Evolutionary conservation across 164 flowering plant genomes (phyloP).

Genomic region (Akebia trifoliata): DNA sequence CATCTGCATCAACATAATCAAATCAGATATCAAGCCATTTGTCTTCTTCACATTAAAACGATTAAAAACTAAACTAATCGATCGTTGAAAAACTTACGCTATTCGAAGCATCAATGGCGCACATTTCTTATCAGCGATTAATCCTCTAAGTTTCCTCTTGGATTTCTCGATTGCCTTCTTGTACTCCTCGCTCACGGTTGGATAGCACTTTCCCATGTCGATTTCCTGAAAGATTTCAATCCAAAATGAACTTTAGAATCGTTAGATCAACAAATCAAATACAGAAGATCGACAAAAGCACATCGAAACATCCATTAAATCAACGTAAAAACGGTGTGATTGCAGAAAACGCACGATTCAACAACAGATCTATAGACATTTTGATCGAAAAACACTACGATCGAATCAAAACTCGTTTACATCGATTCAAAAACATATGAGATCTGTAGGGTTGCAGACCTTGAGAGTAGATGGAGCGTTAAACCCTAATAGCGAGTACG

Average conservation of each 20-base stretch:
- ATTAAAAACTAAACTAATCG: not conserved
- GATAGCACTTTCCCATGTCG: conserved; percentile 77
- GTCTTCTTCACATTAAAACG: not conserved
- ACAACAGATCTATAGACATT: not conserved
- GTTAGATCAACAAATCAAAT: not conserved
- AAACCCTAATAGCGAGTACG: too few relatives aligned
- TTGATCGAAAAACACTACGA: too few relatives aligned
- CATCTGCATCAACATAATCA: conserved; percentile 41
- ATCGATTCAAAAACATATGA: not conserved
- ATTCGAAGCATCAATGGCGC: conserved; percentile 89
- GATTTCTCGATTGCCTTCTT: conserved; percentile 59
- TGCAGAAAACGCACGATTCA: not conserved
- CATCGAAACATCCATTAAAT: too few relatives aligned
- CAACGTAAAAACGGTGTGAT: too few relatives aligned
- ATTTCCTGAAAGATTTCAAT: conserved; percentile 7
- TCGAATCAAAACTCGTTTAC: not conserved
- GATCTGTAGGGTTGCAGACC: not conserved
- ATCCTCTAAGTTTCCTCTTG: conserved; percentile 77
- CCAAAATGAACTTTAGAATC: not conserved
- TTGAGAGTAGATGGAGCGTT: too few relatives aligned
- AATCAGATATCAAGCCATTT: not conserved
- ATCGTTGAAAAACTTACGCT: conserved; percentile 43
- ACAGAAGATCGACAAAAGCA: not conserved
- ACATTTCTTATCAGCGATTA: conserved; percentile 79
- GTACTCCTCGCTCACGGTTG: conserved; percentile 77